Conservation (phyloP, 2,329 filamentous ascomycete genomes). For the Ascochyta koolunga region DNA sequence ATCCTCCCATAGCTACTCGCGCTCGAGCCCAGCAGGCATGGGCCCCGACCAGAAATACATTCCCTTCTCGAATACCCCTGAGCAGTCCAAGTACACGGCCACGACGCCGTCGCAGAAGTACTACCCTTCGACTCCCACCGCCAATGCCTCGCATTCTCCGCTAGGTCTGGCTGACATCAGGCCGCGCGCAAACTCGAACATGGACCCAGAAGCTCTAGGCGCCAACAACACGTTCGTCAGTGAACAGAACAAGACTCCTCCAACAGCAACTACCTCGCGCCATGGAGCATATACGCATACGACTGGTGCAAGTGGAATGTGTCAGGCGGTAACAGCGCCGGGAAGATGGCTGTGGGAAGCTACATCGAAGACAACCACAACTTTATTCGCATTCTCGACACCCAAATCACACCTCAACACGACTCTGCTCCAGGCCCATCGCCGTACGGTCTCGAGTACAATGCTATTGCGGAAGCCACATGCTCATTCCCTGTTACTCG, state of each 20-base stretch:
- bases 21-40: slow-evolving; percentile 76
- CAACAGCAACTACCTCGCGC: slow-evolving; percentile 91
- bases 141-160: slow-evolving; percentile 79
- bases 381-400: slow-evolving; percentile 98
- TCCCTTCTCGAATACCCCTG: slow-evolving; percentile 68
- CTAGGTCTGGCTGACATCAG: slow-evolving; percentile 91
- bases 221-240: slow-evolving; percentile 61
- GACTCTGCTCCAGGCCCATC: slow-evolving; percentile 72
- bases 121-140: slow-evolving; percentile 57
- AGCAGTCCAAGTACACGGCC: slow-evolving; percentile 54
- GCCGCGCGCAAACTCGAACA: slow-evolving; percentile 79
- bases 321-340: slow-evolving; percentile 70
- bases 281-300: slow-evolving; percentile 94
- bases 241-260: slow-evolving; percentile 70
- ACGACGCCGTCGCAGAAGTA: slow-evolving; percentile 64
- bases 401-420: slow-evolving; percentile 73
- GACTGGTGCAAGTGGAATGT: slow-evolving; percentile 99
- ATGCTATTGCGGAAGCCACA: slow-evolving; percentile 92
- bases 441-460: slow-evolving; percentile 84
- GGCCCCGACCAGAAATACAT: slow-evolving; percentile 67
- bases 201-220: slow-evolving; percentile 73
- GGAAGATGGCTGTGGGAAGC: slow-evolving; percentile 93
- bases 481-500: slow-evolving; percentile 97
- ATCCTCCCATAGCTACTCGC: slow-evolving; percentile 68
- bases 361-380: slow-evolving; percentile 98